These are phyloP conservation scores for Fraxinus anomala DNA, from an alignment of 257 asterid genomes.

Conservation along the genomic window DNA sequence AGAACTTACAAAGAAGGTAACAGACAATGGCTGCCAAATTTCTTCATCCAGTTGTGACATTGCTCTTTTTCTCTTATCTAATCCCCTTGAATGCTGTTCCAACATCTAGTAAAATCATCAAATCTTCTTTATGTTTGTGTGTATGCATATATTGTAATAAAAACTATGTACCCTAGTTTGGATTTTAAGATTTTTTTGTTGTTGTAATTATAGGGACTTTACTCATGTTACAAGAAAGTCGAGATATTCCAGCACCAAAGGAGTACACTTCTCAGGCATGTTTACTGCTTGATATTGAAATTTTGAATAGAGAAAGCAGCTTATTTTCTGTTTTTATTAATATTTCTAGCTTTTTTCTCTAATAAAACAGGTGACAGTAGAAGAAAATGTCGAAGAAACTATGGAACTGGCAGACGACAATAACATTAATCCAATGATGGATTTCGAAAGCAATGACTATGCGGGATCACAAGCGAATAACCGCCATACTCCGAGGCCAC, in stretches of 20 bases:
- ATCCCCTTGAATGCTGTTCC: slow-evolving; percentile 25
- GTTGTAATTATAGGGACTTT: slow-evolving; percentile 22
- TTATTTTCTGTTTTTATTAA: too few species aligned
- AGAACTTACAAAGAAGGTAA: slow-evolving; percentile 4
- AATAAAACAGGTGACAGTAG: slow-evolving; percentile 8
- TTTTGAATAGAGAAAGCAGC: too few species aligned
- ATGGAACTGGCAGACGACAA: slow-evolving; percentile 1
- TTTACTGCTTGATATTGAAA: background rate
- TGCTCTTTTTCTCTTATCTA: slow-evolving; percentile 30
- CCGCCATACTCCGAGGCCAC: slow-evolving; percentile 46
- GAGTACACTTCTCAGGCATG: slow-evolving; percentile 23
- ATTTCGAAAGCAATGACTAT: slow-evolving; percentile 41
- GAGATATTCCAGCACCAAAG: slow-evolving; percentile 20
- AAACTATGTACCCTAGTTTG: background rate
- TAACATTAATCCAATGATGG: slow-evolving; percentile 31
- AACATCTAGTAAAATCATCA: slow-evolving; percentile 26
- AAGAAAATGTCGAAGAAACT: slow-evolving; percentile 2
- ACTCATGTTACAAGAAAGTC: slow-evolving; percentile 24
- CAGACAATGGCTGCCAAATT: slow-evolving; percentile 35
- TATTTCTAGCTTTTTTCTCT: background rate
- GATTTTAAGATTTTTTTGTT: background rate
- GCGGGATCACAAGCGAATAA: slow-evolving; percentile 49
- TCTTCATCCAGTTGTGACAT: slow-evolving; percentile 29
- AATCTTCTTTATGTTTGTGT: background rate
- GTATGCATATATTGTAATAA: background rate